phyloP scores from a whole-genome alignment of 371 early-diverging fungal genomes.

The Mortierella sp. region DNA sequence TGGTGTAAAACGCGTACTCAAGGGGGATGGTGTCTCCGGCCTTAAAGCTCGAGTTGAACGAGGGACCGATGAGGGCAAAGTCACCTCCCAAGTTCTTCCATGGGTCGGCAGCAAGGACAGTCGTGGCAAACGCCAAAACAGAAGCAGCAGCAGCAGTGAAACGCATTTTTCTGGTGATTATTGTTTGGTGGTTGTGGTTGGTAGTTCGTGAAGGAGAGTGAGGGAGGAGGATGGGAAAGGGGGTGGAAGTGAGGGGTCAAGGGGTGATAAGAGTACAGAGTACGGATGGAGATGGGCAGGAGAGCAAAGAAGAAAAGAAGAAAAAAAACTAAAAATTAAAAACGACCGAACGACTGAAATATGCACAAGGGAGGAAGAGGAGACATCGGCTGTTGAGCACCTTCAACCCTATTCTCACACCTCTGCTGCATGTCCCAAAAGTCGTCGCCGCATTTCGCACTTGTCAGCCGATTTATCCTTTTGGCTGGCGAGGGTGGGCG shows the following conservation, averaged over 20 bases:
- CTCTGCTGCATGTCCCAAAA: not conserved
- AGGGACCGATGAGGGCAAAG: slow-evolving; percentile 44
- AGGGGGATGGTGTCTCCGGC: slow-evolving; percentile 52
- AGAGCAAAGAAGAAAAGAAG: slow-evolving; percentile 40
- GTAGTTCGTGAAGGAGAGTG: not conserved
- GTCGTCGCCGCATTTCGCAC: slow-evolving; percentile 5
- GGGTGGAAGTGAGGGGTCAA: not conserved
- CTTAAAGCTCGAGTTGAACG: slow-evolving; percentile 50
- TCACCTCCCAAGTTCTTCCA: slow-evolving; percentile 55
- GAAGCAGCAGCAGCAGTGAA: slow-evolving; percentile 35
- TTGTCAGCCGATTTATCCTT: slow-evolving; percentile 32
- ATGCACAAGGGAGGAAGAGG: not conserved
- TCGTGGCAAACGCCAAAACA: slow-evolving; percentile 29
- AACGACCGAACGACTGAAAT: not conserved
- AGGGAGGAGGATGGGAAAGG: not conserved
- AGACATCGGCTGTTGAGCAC: slow-evolving; percentile 9
- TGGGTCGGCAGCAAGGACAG: slow-evolving; percentile 24
- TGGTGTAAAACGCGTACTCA: slow-evolving; percentile 40
- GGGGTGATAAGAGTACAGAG: slow-evolving; percentile 12
- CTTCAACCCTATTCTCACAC: slow-evolving; percentile 4
- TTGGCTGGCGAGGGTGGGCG: not conserved
- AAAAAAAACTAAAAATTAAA: slow-evolving; percentile 8
- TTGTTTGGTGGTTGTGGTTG: not conserved
- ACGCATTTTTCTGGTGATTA: slow-evolving; percentile 28
- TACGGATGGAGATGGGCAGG: slow-evolving; percentile 41